Evolutionary conservation across 1,284 basidiomycete species (phyloP), one percentile per base, ranked within the genome.

Genomic region (Puccinia novopanici): DNA sequence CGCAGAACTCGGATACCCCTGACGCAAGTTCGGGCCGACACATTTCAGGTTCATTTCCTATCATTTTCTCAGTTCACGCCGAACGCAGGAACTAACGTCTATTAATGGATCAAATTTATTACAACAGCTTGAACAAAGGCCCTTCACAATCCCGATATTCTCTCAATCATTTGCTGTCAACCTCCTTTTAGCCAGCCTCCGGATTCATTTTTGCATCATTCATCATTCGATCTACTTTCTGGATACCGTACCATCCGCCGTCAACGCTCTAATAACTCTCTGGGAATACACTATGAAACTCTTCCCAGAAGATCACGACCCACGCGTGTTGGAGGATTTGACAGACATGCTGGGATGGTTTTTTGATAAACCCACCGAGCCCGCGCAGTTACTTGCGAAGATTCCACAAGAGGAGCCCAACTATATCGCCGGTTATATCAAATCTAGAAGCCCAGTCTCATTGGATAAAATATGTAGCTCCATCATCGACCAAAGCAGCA

Each of bases 81-180:
- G 17, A 27, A n/a, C 40, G 30, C 59, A 59, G 54, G 22, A 59
- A 59, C 59, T 75, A 24, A 55, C 59, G 50, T 52, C 22, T 22
- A 55, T 27, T 75, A 6, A 37, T 63, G 40, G 27, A n/a, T 68
- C 30, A 40, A 30, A 30, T 63, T 37, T 45, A 50, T 65, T 48
- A 40, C 19, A 57, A 52, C 54, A 81, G 79, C 42, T 81, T 34
- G 79, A 81, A 17, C 59, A 57, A 34, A 74, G 79, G 30, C 79
- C 79, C 9, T 81, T 81, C 72, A 27, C 50, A 55, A 63, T 81
- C 61, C 79, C 79, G 42, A 74, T 81, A 30, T 42, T 67, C n/a
- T 81, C 79, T 55, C 57, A 59, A 59, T 65, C 59, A 13, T 52
- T 73, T 54, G 72, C 79, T 10, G 37, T 67, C 45, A 54, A 75